Conservation (phyloP, 805 yeast genomes). For the Priceomyces castillae region DNA sequence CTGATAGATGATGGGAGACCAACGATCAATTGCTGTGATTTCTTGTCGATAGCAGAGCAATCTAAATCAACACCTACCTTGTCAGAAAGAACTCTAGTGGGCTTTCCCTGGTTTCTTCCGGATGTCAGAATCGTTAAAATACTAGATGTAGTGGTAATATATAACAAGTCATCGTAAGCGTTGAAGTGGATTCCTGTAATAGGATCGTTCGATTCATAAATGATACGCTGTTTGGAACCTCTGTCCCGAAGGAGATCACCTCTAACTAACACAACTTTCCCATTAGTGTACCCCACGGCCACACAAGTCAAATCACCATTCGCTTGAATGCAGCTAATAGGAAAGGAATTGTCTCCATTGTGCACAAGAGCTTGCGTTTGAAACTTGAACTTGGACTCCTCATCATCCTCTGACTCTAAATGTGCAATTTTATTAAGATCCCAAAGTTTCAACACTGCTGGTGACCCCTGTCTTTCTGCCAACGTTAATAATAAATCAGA, state of each 20-base stretch:
- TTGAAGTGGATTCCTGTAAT: constrained; percentile 71
- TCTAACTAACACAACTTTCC: constrained; percentile 73
- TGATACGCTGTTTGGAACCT: constrained; percentile 82
- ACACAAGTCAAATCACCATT: constrained; percentile 57
- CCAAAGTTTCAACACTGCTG: constrained; percentile 71
- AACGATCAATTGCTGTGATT: constrained; percentile 54
- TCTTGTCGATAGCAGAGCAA: constrained; percentile 43
- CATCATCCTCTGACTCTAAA: constrained; percentile 18
- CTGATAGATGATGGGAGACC: constrained; percentile 63
- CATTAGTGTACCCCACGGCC: constrained; percentile 81
- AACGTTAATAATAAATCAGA: constrained; percentile 62
- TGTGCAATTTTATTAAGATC: constrained; percentile 51
- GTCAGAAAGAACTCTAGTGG: constrained; percentile 45
- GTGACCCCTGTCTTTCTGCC: constrained; percentile 72
- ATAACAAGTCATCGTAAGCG: constrained; percentile 50
- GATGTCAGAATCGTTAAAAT: constrained; percentile 70
- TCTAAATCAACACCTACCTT: constrained; percentile 49
- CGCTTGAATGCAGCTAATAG: constrained; percentile 63
- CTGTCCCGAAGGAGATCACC: constrained; percentile 88
- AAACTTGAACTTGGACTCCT: constrained; percentile 36
- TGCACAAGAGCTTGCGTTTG: constrained; percentile 61
- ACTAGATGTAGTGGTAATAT: constrained; percentile 71
- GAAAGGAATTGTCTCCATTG: constrained; percentile 75
- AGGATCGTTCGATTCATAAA: constrained; percentile 75
- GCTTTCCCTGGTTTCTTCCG: constrained; percentile 73